Conservation (phyloP, 768 basidiomycete species). For the Termitomyces bulborhizus region DNA sequence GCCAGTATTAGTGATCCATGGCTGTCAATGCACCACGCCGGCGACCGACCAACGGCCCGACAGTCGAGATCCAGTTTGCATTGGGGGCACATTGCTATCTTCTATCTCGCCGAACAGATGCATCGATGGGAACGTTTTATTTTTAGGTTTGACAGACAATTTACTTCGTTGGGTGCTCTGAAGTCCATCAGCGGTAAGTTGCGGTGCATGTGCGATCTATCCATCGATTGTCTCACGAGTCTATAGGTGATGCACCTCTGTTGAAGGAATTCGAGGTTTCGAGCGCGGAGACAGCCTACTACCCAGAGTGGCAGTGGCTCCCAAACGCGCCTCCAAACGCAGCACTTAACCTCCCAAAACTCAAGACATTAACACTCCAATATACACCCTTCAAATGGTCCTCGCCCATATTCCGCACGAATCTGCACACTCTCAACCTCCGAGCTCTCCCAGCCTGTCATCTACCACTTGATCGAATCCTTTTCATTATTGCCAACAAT, state of each 20-base stretch:
- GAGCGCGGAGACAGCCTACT: constrained; percentile 56
- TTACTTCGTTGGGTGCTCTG: constrained; percentile 66
- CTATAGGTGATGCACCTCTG: constrained; percentile 63
- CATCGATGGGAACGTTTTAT: constrained; percentile 78
- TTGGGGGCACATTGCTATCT: constrained; percentile 79
- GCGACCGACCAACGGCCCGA: constrained; percentile 18
- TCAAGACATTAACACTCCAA: constrained; percentile 57
- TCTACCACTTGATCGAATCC: constrained; percentile 60
- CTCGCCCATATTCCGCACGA: constrained; percentile 61
- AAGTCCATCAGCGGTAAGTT: constrained; percentile 64
- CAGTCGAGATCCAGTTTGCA: constrained; percentile 47
- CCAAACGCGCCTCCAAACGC: constrained; percentile 40
- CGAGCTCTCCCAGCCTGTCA: constrained; percentile 59
- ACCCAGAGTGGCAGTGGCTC: constrained; percentile 71
- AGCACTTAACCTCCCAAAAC: constrained; percentile 35
- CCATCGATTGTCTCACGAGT: constrained; percentile 1
- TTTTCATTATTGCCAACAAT: constrained; percentile 59
- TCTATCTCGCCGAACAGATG: constrained; percentile 76
- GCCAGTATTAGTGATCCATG: constrained; percentile 30
- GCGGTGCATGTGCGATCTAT: not conserved
- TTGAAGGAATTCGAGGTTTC: constrained; percentile 76
- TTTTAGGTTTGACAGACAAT: constrained; percentile 74
- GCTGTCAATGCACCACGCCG: constrained; percentile 23
- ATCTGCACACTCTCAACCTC: constrained; percentile 53
- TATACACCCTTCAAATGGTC: constrained; percentile 76